phyloP scores from a whole-genome alignment of 2,329 filamentous ascomycete species.

The Nakataea oryzae region DNA sequence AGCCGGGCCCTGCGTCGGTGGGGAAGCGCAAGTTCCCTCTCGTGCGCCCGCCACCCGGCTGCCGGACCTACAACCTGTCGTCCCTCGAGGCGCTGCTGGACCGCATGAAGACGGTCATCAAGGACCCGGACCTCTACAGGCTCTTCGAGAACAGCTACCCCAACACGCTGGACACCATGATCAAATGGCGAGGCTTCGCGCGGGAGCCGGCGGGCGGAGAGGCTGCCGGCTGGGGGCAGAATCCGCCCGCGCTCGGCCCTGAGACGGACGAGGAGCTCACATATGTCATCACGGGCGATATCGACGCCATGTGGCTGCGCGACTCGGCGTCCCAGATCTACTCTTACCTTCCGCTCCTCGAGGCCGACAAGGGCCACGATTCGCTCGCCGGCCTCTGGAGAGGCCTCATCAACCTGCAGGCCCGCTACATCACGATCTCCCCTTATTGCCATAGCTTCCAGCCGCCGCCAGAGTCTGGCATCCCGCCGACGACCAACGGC shows the following conservation, averaged over 20 bases:
- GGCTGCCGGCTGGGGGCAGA: neutral
- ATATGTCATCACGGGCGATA: slow-evolving; percentile 77
- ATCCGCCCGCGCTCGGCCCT: neutral
- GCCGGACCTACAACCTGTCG: slow-evolving; percentile 61
- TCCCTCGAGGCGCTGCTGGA: slow-evolving; percentile 57
- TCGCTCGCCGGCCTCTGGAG: slow-evolving; percentile 59
- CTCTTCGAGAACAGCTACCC: slow-evolving; percentile 79
- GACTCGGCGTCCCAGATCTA: slow-evolving; percentile 71
- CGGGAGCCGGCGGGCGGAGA: slow-evolving; percentile 17
- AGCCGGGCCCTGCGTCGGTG: slow-evolving; percentile 16
- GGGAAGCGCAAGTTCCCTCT: slow-evolving; percentile 19
- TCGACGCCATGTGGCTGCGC: slow-evolving; percentile 80
- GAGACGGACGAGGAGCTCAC: slow-evolving; percentile 50
- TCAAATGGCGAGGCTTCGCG: slow-evolving; percentile 61
- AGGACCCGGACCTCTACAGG: slow-evolving; percentile 56
- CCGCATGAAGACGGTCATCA: slow-evolving; percentile 26
- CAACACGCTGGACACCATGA: slow-evolving; percentile 73
- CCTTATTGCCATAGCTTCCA: slow-evolving; percentile 92
- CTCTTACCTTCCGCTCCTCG: slow-evolving; percentile 53
- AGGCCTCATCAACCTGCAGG: slow-evolving; percentile 62
- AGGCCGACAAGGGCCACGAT: slow-evolving; percentile 34
- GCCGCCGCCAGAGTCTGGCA: slow-evolving; percentile 64
- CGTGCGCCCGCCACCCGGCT: slow-evolving; percentile 50
- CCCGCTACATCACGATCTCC: slow-evolving; percentile 53
- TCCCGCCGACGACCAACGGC: slow-evolving; percentile 46